Evolutionary conservation across 2,329 filamentous ascomycete genomes (phyloP).

Genomic region (Paracoccidioides lutzii): DNA sequence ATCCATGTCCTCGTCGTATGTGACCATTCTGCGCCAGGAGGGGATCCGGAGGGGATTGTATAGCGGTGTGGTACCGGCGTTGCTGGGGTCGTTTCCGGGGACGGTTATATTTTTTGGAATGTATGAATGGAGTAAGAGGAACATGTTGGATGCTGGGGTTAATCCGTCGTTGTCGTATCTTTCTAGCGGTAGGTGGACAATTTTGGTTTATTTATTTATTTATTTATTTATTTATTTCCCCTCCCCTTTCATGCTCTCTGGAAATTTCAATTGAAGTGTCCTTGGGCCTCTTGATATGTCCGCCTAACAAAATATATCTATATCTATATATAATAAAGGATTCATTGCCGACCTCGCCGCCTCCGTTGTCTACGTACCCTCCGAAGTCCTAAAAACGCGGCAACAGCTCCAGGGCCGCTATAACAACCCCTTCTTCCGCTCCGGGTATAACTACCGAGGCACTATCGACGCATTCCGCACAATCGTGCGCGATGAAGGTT

Average conservation of each 20-base stretch:
- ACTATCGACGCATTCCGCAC: conserved; percentile 74
- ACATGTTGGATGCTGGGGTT: conserved; percentile 72
- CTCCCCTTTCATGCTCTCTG: too few relatives aligned
- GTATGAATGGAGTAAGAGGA: conserved; percentile 89
- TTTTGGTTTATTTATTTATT: conserved; percentile 1
- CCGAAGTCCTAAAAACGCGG: conserved; percentile 94
- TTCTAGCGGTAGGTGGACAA: conserved; percentile 52
- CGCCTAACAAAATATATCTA: neutral
- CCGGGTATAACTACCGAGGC: conserved; percentile 89
- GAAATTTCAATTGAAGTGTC: too few relatives aligned
- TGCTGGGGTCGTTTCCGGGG: conserved; percentile 83
- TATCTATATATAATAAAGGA: too few relatives aligned
- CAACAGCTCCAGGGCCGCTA: conserved; percentile 87
- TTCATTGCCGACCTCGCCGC: conserved; percentile 86
- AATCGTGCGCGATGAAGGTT: conserved; percentile 70
- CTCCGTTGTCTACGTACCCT: conserved; percentile 87
- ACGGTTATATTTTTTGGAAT: conserved; percentile 92
- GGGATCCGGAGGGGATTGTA: conserved; percentile 77
- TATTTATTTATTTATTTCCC: neutral
- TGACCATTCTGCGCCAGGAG: conserved; percentile 86
- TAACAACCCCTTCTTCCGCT: conserved; percentile 88
- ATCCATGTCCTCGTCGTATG: conserved; percentile 78
- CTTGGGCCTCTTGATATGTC: neutral
- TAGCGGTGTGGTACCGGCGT: conserved; percentile 81
- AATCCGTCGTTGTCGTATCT: conserved; percentile 78